Evolutionary conservation across 805 yeast genomes (phyloP).

Genomic region (Wickerhamomyces canadensis): DNA sequence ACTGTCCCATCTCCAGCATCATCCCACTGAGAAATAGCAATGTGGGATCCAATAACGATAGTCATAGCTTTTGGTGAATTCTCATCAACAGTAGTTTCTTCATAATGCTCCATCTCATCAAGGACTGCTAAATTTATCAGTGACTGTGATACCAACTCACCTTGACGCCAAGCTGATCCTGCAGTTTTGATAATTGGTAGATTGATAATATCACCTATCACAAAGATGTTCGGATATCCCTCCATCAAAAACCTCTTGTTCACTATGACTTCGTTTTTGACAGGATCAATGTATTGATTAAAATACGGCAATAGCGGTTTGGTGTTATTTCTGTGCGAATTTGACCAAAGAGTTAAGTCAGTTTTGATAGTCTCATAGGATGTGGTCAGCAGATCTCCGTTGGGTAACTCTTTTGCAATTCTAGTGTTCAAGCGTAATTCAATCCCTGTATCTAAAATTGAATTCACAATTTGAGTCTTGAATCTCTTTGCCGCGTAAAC

Average conservation of each 20-base stretch:
- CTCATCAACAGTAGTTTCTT: conserved; percentile 8
- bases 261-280: conserved; percentile 20
- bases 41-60: conserved; percentile 21
- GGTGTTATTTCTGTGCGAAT: conserved; percentile 29
- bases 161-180: conserved; percentile 31
- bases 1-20: conserved; percentile 25
- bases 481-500: conserved; percentile 20
- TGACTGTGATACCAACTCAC: conserved; percentile 16
- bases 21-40: conserved; percentile 18
- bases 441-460: conserved; percentile 19
- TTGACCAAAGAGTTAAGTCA: conserved; percentile 34
- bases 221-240: conserved; percentile 27
- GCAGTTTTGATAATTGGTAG: conserved; percentile 35
- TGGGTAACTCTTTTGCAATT: conserved; percentile 22
- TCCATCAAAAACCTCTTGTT: conserved; percentile 23
- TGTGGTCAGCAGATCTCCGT: conserved; percentile 21
- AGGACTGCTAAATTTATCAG: conserved; percentile 13
- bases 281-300: conserved; percentile 18
- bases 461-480: conserved; percentile 10
- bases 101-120: conserved; percentile 10
- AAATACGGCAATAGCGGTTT: conserved; percentile 22
- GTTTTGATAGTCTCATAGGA: conserved; percentile 24
- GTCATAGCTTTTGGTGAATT: conserved; percentile 23
- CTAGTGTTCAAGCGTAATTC: conserved; percentile 27
- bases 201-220: conserved; percentile 32